Percentiles rank a stretch among this genome's conserved stretches.
These are phyloP conservation scores for Lithohypha guttulata DNA, from an alignment of 2,329 filamentous ascomycete genomes.

Conservation along the genomic window DNA sequence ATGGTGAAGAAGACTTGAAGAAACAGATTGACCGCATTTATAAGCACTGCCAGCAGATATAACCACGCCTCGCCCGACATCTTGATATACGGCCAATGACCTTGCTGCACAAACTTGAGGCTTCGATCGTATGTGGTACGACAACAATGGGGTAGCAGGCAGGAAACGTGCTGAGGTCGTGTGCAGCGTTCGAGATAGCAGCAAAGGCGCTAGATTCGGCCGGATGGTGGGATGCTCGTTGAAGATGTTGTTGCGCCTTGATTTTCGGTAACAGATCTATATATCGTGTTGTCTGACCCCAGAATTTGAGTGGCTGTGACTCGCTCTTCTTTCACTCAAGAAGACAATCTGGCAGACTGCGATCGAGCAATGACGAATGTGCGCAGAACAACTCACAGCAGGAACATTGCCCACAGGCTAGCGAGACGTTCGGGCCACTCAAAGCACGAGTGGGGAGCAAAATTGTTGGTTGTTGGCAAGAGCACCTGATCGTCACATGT, in stretches of 20 bases:
- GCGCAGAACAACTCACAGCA: constrained; percentile 2
- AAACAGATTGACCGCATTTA: constrained; percentile 99
- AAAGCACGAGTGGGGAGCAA: constrained; percentile 6
- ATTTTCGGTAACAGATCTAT: not conserved
- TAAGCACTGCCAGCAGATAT: constrained; percentile 92
- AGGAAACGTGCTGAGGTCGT: not conserved
- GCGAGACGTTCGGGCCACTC: not conserved
- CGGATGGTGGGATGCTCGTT: not conserved
- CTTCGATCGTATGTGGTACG: not conserved
- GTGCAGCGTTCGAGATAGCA: not conserved
- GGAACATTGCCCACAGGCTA: not conserved
- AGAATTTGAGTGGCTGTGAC: not conserved
- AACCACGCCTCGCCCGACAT: constrained; percentile 99
- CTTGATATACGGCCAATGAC: constrained; percentile 27
- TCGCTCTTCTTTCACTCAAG: not conserved
- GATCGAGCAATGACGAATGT: constrained; percentile 6
- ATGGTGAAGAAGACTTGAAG: constrained; percentile 99
- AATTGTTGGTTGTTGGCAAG: no score
- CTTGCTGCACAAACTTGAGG: not conserved
- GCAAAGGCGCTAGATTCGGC: not conserved
- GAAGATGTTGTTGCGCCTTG: not conserved
- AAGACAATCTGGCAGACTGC: constrained; percentile 5
- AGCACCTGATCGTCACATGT: constrained; percentile 6
- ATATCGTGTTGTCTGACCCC: no score
- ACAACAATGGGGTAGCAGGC: not conserved